Base-by-base conservation (phyloP, 2,329 filamentous ascomycete genomes). In the Fusarium paranaense region DNA sequence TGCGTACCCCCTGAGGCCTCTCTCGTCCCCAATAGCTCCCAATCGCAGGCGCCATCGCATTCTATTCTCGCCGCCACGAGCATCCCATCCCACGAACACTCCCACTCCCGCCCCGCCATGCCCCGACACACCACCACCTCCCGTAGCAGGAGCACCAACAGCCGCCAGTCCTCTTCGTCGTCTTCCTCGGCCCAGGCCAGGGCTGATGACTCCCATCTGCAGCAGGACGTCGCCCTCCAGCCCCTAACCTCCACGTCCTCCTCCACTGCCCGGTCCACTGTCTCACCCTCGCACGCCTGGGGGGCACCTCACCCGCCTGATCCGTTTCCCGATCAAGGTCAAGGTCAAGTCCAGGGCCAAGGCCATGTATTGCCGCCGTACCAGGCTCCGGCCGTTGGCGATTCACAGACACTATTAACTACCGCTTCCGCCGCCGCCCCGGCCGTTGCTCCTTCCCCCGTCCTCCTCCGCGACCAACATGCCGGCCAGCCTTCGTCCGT, bases 181-280 rank as follows among this genome's bases (percentile, higher is more conserved):
- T 76, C 76, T 52, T 75, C 72, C 62, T 65, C 74, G 60, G 66
- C 72, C 67, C 62, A 75, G 63, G 76, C 74, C 70, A 77, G 77
- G 76, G 78, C 76, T 71, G 70, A 73, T 70, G 77, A 75, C 67
- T 81, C 78, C 64, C 73, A 75, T 68, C 66, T 73, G 72, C 78
- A 75, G 64, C 78, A 78, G 66, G 78, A 76, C 71, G 80, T 82
- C 61, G 75, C 78, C 66, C 80, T 82, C 63, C 78, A 79, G 69
- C 79, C 78, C 75, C 79, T 82, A 74, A 76, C 76, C 70, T 71
- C 76, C 66, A 54, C 76, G 58, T 73, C 76, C 50, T 77, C 76
- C 72, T 78, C 76, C 74, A 73, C 76, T 67, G 64, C 61, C 57
- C 65, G 74, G 62, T 75, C 78, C 78, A 75, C 78, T 74, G 73